Evolutionary conservation across 2,329 filamentous ascomycete species (phyloP).

Genomic region (Tolypocladium tundrense): DNA sequence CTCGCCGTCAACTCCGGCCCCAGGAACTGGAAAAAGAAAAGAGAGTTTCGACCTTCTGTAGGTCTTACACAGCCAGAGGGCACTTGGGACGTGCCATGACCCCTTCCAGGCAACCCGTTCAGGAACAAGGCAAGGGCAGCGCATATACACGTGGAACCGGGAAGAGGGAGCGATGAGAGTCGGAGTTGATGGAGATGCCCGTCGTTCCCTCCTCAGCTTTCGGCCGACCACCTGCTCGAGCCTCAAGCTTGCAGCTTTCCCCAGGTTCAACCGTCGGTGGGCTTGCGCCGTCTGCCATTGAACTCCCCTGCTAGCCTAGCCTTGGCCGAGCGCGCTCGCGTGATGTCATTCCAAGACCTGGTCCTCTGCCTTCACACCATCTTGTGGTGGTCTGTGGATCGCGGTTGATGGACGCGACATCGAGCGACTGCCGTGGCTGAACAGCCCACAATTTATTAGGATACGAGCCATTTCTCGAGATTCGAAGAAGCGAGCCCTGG

Average conservation of each 20-base stretch:
- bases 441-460: background rate
- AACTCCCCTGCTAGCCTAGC: background rate
- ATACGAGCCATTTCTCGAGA: background rate
- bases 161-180: background rate
- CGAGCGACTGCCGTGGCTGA: background rate
- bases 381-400: background rate
- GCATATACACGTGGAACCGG: background rate
- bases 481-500: background rate
- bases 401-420: background rate
- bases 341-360: background rate
- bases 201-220: background rate
- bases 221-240: background rate
- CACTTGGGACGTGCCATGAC: background rate
- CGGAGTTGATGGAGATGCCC: background rate
- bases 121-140: slow-evolving; percentile 1
- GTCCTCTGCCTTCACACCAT: background rate
- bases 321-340: background rate
- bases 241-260: background rate
- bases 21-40: slow-evolving; percentile 3
- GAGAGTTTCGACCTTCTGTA: slow-evolving; percentile 5
- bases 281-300: background rate
- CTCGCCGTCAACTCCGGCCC: background rate
- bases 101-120: background rate
- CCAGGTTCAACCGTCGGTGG: background rate
- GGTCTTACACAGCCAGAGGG: slow-evolving; percentile 9